Evolutionary conservation across 306 rosid genomes (phyloP).

Genomic region (Rubus idaeus): DNA sequence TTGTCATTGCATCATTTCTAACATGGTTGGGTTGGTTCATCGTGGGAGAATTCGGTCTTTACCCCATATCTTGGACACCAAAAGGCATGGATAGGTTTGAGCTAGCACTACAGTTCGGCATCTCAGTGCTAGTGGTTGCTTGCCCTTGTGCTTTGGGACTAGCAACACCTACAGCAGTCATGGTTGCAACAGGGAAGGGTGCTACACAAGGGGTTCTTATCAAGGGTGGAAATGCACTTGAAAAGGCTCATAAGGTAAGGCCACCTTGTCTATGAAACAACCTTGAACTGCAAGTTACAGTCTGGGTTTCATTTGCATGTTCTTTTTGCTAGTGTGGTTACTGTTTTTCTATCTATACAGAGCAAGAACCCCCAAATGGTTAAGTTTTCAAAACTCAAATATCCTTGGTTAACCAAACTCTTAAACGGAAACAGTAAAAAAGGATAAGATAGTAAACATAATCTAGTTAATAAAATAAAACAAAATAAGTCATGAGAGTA

Average conservation of each 20-base stretch:
- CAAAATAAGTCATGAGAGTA: too few relatives aligned
- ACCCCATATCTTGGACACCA: slow-evolving; percentile 72
- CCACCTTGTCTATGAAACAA: slow-evolving; percentile 10
- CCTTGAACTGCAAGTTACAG: too few relatives aligned
- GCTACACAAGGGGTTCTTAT: slow-evolving; percentile 97
- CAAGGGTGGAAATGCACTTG: slow-evolving; percentile 90
- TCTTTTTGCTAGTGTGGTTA: neutral
- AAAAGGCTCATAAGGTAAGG: slow-evolving; percentile 90
- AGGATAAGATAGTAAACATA: neutral
- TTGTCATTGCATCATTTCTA: slow-evolving; percentile 57
- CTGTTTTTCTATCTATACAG: neutral
- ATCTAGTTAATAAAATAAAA: too few relatives aligned
- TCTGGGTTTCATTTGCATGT: neutral
- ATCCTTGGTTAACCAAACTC: neutral
- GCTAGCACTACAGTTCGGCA: slow-evolving; percentile 88
- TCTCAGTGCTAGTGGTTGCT: slow-evolving; percentile 90
- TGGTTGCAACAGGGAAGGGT: slow-evolving; percentile 95
- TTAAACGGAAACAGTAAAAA: neutral
- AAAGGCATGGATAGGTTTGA: slow-evolving; percentile 80
- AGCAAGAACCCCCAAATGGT: neutral
- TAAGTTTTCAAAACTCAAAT: too few relatives aligned
- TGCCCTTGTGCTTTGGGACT: slow-evolving; percentile 97
- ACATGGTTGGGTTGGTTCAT: slow-evolving; percentile 90
- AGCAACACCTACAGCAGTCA: slow-evolving; percentile 94
- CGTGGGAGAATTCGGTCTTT: slow-evolving; percentile 53